Percentiles rank a stretch among this genome's conserved stretches.
Conservation (phyloP, 371 early-diverging fungal genomes). For the Syncephalastrum contaminatum region DNA sequence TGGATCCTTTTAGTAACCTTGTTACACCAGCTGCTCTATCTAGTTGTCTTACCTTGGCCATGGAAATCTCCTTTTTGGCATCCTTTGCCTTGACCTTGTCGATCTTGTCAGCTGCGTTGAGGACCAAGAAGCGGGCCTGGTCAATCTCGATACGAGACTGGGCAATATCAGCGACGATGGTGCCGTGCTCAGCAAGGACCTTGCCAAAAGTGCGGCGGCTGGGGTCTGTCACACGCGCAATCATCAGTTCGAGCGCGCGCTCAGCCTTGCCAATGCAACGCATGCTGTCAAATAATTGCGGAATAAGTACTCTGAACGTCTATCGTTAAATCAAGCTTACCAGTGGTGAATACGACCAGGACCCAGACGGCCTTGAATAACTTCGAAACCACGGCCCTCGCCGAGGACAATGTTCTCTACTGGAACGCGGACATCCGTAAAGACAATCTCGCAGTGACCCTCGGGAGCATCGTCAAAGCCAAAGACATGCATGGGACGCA, state of each 20-base stretch:
- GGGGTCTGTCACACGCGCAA: constrained; percentile 79
- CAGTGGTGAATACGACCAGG: constrained; percentile 82
- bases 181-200: constrained; percentile 77
- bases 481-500: constrained; percentile 86
- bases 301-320: no score
- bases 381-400: constrained; percentile 96
- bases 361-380: constrained; percentile 95
- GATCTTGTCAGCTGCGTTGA: constrained; percentile 88
- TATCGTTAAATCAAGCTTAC: constrained; percentile 26
- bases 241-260: constrained; percentile 83
- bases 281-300: constrained; percentile 74
- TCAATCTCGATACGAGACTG: constrained; percentile 89
- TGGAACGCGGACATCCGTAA: constrained; percentile 89
- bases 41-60: constrained; percentile 80
- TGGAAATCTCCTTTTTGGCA: constrained; percentile 89
- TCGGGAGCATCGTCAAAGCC: constrained; percentile 96
- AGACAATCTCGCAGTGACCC: constrained; percentile 92
- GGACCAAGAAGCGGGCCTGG: constrained; percentile 84
- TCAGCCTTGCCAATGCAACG: constrained; percentile 93
- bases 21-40: background rate
- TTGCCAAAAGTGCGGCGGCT: constrained; percentile 87
- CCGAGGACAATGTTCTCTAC: constrained; percentile 86
- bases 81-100: constrained; percentile 85
- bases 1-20: background rate
- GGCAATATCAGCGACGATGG: constrained; percentile 79